Evolutionary conservation across 2,329 filamentous ascomycete species (phyloP).

Genomic region (Penicillium sp.): DNA sequence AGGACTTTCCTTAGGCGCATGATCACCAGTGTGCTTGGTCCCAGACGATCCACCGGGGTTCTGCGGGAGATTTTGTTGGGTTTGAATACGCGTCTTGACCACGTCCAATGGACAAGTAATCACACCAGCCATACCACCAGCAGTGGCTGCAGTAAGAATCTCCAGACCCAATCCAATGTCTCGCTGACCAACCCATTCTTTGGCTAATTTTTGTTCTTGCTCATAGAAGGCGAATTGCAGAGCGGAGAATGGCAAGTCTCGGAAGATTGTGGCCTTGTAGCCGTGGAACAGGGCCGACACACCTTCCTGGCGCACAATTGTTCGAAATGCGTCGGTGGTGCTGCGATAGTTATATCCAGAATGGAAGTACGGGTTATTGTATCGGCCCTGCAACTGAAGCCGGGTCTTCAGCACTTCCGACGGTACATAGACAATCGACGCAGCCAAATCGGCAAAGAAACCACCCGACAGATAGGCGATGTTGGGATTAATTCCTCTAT

Average conservation of each 20-base stretch:
- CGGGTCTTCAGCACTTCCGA: constrained; percentile 98
- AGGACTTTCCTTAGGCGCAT: constrained; percentile 29
- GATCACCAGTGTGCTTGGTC: constrained; percentile 30
- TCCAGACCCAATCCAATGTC: constrained; percentile 86
- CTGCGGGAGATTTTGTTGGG: constrained; percentile 67
- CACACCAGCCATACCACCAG: constrained; percentile 88
- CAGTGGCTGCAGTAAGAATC: constrained; percentile 82
- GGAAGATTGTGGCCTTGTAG: constrained; percentile 94
- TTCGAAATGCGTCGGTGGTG: constrained; percentile 79
- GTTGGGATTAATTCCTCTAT: constrained; percentile 76
- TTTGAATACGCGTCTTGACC: constrained; percentile 95
- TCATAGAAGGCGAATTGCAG: constrained; percentile 98
- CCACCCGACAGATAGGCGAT: constrained; percentile 84
- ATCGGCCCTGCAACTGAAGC: constrained; percentile 87
- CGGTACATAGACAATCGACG: constrained; percentile 91
- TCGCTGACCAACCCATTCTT: constrained; percentile 71
- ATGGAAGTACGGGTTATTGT: constrained; percentile 90
- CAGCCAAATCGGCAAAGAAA: constrained; percentile 89
- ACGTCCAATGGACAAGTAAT: constrained; percentile 96
- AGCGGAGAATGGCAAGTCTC: constrained; percentile 93
- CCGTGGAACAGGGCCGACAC: constrained; percentile 86
- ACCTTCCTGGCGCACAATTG: constrained; percentile 81
- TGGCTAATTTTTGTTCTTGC: constrained; percentile 81
- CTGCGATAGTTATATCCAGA: constrained; percentile 96
- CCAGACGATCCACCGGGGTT: constrained; percentile 22